Percentiles rank a stretch among this genome's conserved stretches.
phyloP scores from a whole-genome alignment of 306 rosid genomes.

The Prinsepia uniflora region DNA sequence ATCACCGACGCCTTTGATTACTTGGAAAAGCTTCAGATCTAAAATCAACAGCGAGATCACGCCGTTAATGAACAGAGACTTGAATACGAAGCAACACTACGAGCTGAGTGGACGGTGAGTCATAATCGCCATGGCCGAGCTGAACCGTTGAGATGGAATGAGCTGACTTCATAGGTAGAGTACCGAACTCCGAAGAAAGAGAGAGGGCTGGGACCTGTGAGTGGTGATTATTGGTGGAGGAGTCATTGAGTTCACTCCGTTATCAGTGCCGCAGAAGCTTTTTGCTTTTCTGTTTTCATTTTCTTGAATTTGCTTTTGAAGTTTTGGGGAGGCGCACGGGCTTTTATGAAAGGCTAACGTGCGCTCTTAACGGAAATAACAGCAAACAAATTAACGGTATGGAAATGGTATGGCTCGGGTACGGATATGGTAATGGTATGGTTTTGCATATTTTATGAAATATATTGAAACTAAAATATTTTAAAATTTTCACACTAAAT shows the following conservation, averaged over 20 bases:
- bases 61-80: conserved; percentile 21
- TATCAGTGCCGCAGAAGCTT: conserved; percentile 22
- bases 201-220: conserved; percentile 2
- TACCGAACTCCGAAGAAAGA: background rate
- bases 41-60: conserved; percentile 43
- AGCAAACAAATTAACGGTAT: conserved; percentile 44
- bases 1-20: conserved; percentile 48
- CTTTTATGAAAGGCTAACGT: conserved; percentile 22
- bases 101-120: conserved; percentile 34
- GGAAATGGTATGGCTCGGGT: too few species aligned
- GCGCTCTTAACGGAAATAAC: conserved; percentile 35
- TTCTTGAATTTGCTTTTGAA: background rate
- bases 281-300: background rate
- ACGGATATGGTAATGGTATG: too few species aligned
- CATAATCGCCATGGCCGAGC: conserved; percentile 41
- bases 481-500: too few species aligned
- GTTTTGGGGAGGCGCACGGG: conserved; percentile 24
- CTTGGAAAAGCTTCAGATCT: conserved; percentile 50
- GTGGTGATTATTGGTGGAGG: conserved; percentile 22
- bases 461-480: too few species aligned
- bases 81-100: conserved; percentile 25
- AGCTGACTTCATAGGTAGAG: background rate
- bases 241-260: conserved; percentile 21
- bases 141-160: conserved; percentile 20
- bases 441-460: too few species aligned